These are phyloP conservation scores for Fusarium sp. DNA, from an alignment of 2,329 filamentous ascomycete genomes.

Conservation along the genomic window DNA sequence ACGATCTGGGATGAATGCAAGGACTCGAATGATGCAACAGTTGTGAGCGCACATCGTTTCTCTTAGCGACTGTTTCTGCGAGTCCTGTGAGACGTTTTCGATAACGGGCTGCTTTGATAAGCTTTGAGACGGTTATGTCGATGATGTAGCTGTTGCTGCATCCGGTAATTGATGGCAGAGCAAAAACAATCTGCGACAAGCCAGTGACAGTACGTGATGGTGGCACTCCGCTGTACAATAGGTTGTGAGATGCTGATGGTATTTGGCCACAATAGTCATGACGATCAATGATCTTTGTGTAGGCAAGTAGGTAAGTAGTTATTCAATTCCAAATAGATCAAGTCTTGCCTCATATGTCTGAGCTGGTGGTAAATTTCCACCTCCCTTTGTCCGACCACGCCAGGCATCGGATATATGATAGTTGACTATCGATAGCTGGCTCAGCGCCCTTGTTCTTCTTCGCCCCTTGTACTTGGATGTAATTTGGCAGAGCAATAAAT, in stretches of 20 bases:
- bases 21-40: not conserved
- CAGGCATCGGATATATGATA: constrained; percentile 15
- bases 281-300: not conserved
- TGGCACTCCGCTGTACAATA: too few species aligned
- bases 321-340: constrained; percentile 1
- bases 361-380: too few species aligned
- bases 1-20: constrained; percentile 5
- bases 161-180: constrained; percentile 22
- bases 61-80: constrained; percentile 33
- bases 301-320: not conserved
- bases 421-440: constrained; percentile 9
- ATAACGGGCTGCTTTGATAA: constrained; percentile 14
- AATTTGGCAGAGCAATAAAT: constrained; percentile 26
- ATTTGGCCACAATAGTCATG: not conserved
- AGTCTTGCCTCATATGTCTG: not conserved
- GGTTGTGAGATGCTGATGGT: not conserved
- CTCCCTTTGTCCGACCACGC: too few species aligned
- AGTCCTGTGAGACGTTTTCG: constrained; percentile 26
- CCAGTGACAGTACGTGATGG: too few species aligned
- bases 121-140: not conserved
- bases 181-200: constrained; percentile 27
- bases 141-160: constrained; percentile 13
- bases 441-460: not conserved
- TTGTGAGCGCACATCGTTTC: constrained; percentile 22
- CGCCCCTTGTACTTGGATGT: constrained; percentile 15